phyloP scores from a whole-genome alignment of 192 early-diverging fungal genomes.

The Rhizoclosmatium globosum region DNA sequence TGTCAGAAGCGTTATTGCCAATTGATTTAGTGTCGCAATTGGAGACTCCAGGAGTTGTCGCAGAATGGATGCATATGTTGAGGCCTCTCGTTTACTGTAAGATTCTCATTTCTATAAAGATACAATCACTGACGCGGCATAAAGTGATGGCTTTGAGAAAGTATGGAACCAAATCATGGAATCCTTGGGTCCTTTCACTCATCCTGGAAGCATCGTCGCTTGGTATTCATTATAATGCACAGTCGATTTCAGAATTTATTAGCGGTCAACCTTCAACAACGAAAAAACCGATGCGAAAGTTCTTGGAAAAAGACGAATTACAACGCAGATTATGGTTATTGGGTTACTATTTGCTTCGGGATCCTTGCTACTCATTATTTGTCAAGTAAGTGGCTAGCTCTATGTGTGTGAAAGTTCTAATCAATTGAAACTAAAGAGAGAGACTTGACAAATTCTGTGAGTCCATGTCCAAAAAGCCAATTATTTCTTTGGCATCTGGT shows the following conservation, averaged over 20 bases:
- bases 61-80: constrained; percentile 84
- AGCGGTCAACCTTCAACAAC: no score
- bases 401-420: background rate
- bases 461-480: constrained; percentile 21
- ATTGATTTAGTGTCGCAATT: constrained; percentile 71
- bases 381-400: constrained; percentile 64
- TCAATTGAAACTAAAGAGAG: background rate
- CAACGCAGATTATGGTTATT: constrained; percentile 76
- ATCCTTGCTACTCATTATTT: constrained; percentile 82
- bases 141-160: constrained; percentile 77
- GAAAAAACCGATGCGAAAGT: constrained; percentile 55
- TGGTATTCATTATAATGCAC: constrained; percentile 23
- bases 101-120: background rate
- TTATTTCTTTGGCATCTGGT: constrained; percentile 31
- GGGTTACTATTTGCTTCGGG: constrained; percentile 83
- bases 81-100: constrained; percentile 87
- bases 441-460: constrained; percentile 27
- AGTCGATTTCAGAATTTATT: no score
- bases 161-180: constrained; percentile 78
- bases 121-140: constrained; percentile 9
- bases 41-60: constrained; percentile 59
- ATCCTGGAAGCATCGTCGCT: constrained; percentile 62
- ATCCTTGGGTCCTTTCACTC: constrained; percentile 86
- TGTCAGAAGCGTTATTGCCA: constrained; percentile 65
- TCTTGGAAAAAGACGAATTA: constrained; percentile 82